Conservation (phyloP, 2,329 filamentous ascomycete species). For the Pyricularia sp. region DNA sequence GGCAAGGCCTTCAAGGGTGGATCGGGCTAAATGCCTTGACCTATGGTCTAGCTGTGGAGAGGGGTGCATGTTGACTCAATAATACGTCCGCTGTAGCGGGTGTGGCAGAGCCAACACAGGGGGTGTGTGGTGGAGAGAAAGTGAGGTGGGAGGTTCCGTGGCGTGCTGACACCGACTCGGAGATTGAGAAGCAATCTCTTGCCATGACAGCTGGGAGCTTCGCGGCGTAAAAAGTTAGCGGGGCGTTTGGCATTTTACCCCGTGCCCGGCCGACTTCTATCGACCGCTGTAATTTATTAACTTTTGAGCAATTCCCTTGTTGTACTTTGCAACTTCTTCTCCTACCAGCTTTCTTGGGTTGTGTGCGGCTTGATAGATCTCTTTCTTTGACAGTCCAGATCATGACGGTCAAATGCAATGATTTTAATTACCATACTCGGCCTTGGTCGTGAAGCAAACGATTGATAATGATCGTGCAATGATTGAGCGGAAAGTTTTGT, state of each 20-base stretch:
- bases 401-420: slow-evolving; percentile 6
- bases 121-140: slow-evolving; percentile 25
- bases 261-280: slow-evolving; percentile 32
- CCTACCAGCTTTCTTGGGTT: slow-evolving; percentile 20
- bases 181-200: not conserved
- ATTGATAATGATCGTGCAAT: not conserved
- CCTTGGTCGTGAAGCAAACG: not conserved
- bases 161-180: slow-evolving; percentile 6
- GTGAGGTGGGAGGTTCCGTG: slow-evolving; percentile 32
- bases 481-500: not conserved
- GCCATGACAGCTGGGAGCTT: slow-evolving; percentile 15
- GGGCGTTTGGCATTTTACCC: slow-evolving; percentile 25
- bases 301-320: slow-evolving; percentile 42
- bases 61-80: slow-evolving; percentile 19
- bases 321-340: slow-evolving; percentile 22
- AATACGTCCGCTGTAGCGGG: slow-evolving; percentile 12
- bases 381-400: slow-evolving; percentile 4
- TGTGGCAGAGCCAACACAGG: slow-evolving; percentile 5
- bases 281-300: slow-evolving; percentile 50
- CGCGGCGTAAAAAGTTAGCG: slow-evolving; percentile 9
- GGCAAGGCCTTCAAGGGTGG: slow-evolving; percentile 93
- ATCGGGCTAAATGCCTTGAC: slow-evolving; percentile 25
- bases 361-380: slow-evolving; percentile 25
- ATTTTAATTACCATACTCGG: not conserved
- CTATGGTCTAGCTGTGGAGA: not conserved